These are phyloP conservation scores for Vickermania spadyakhi DNA, from an alignment of 208 protist genomes.

Conservation along the genomic window DNA sequence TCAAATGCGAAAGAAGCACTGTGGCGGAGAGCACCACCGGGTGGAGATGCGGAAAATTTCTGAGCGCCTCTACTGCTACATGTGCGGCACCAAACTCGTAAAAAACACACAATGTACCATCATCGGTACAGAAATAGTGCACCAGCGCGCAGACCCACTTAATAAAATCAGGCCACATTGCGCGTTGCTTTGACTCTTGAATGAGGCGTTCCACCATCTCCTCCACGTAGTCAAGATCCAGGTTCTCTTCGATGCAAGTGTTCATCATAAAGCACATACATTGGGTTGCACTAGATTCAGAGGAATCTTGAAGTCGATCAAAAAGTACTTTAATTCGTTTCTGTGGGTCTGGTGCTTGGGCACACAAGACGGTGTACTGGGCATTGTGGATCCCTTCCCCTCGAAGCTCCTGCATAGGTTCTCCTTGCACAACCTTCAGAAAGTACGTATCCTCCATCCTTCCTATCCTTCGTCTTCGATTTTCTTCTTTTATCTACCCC, in stretches of 20 bases:
- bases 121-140: constrained; percentile 88
- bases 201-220: constrained; percentile 61
- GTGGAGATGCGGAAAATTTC: constrained; percentile 34
- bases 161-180: constrained; percentile 62
- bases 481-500: not conserved
- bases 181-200: constrained; percentile 39
- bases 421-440: constrained; percentile 41
- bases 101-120: constrained; percentile 79
- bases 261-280: constrained; percentile 60
- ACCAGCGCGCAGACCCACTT: constrained; percentile 74
- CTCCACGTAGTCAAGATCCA: constrained; percentile 71
- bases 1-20: constrained; percentile 78
- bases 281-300: constrained; percentile 61
- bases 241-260: constrained; percentile 40
- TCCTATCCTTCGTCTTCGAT: constrained; percentile 5
- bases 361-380: constrained; percentile 79
- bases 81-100: constrained; percentile 70
- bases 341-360: constrained; percentile 40
- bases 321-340: constrained; percentile 50
- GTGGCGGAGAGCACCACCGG: constrained; percentile 44
- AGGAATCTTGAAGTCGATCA: constrained; percentile 54
- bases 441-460: constrained; percentile 35
- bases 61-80: constrained; percentile 56
- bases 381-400: constrained; percentile 22
- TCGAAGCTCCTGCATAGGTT: constrained; percentile 45